A percentile compares a stretch with the other conserved stretches of the same genome.
Conservation (phyloP, 2,329 filamentous ascomycete species). For the Aschersonia sp. region DNA sequence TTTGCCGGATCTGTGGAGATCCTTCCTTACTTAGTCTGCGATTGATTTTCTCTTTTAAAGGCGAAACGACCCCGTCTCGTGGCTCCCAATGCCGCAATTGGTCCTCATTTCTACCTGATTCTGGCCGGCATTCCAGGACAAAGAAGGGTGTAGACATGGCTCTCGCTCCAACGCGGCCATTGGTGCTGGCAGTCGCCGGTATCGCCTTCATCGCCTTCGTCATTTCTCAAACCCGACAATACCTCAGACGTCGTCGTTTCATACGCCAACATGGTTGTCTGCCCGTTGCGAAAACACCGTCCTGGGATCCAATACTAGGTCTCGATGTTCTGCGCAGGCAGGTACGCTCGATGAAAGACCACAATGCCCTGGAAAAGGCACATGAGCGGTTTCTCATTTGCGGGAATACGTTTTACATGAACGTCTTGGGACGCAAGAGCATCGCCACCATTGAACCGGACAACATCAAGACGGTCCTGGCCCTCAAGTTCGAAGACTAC, state of each 20-base stretch:
- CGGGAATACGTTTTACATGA: slow-evolving; percentile 1
- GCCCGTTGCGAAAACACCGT: background rate
- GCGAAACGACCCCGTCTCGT: too few species aligned
- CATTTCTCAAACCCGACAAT: background rate
- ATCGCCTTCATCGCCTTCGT: background rate
- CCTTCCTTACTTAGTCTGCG: too few species aligned
- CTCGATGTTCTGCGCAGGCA: slow-evolving; percentile 1
- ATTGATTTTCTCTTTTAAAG: too few species aligned
- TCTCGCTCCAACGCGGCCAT: background rate
- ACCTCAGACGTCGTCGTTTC: background rate
- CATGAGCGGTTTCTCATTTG: background rate
- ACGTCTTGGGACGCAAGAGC: slow-evolving; percentile 6
- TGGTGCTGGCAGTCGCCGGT: background rate
- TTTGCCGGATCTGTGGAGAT: too few species aligned
- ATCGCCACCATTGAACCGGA: slow-evolving; percentile 11
- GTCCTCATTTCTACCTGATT: too few species aligned
- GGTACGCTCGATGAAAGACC: background rate
- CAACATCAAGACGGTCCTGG: slow-evolving; percentile 14
- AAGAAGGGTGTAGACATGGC: too few species aligned
- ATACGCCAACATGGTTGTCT: slow-evolving; percentile 2
- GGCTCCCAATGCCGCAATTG: too few species aligned
- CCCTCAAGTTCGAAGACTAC: slow-evolving; percentile 13
- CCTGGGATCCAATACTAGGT: slow-evolving; percentile 2
- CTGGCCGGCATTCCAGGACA: too few species aligned
- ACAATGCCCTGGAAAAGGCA: slow-evolving; percentile 1